Percentiles rank a stretch among this genome's conserved stretches.
Conservation (phyloP, 352 stramenopile species). For the Globisporangium canariense region DNA sequence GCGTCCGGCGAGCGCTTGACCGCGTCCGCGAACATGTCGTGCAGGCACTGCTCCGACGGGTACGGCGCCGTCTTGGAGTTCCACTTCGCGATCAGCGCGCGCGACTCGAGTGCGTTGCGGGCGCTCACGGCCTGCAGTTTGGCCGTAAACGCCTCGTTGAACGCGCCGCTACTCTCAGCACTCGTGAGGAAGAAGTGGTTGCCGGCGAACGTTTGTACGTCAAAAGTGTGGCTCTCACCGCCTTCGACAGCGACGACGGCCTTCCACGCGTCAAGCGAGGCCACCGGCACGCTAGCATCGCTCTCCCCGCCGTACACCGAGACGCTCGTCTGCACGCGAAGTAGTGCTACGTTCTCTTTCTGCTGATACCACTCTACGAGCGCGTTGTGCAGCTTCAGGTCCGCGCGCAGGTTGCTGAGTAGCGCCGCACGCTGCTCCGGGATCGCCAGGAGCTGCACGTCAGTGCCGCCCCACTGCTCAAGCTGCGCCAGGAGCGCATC, state of each 20-base stretch:
- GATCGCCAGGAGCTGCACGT: conserved; percentile 48
- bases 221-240: conserved; percentile 17
- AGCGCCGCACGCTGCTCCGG: conserved; percentile 34
- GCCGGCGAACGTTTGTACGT: conserved; percentile 46
- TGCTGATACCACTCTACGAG: conserved; percentile 40
- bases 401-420: conserved; percentile 30
- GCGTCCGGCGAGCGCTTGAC: conserved; percentile 59
- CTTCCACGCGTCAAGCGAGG: conserved; percentile 39
- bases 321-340: conserved; percentile 19
- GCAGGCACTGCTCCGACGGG: conserved; percentile 68
- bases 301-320: conserved; percentile 53
- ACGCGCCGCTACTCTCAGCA: conserved; percentile 25
- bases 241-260: conserved; percentile 15
- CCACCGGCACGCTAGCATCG: conserved; percentile 33
- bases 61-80: conserved; percentile 57
- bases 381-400: conserved; percentile 54
- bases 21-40: conserved; percentile 76
- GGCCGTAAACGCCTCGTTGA: conserved; percentile 32
- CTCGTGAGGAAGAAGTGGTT: conserved; percentile 66
- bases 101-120: conserved; percentile 43
- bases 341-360: conserved; percentile 7
- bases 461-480: conserved; percentile 57
- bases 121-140: conserved; percentile 33
- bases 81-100: conserved; percentile 38
- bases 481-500: conserved; percentile 40